Conservation (phyloP, 73 alveolate genomes). For the Paramecium sonneborni region DNA sequence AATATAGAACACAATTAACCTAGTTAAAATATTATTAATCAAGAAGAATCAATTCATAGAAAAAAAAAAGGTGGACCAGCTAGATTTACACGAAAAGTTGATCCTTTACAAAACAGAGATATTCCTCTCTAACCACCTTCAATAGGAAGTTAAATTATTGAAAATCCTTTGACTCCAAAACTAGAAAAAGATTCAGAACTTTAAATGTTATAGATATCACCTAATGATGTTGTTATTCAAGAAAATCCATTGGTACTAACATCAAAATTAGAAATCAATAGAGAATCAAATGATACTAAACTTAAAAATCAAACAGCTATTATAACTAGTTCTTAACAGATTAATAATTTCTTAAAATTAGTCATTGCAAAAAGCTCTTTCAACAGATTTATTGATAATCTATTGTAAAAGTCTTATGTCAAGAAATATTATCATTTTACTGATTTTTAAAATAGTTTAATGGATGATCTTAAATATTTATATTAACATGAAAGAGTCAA, state of each 20-base stretch:
- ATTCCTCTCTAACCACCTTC: too few relatives aligned
- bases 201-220: too few relatives aligned
- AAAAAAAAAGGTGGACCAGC: too few relatives aligned
- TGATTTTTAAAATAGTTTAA: neutral
- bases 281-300: neutral
- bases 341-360: neutral
- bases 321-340: neutral
- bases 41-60: too few relatives aligned
- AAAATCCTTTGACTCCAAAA: too few relatives aligned
- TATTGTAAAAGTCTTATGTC: neutral
- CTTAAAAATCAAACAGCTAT: neutral
- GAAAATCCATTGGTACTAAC: neutral
- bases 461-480: slow-evolving; percentile 38
- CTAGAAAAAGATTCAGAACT: too few relatives aligned
- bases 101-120: too few relatives aligned
- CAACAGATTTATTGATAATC: neutral
- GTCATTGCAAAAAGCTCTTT: slow-evolving; percentile 21
- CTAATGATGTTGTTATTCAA: too few relatives aligned
- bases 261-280: neutral
- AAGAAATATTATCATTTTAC: neutral
- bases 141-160: too few relatives aligned
- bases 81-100: too few relatives aligned
- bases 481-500: neutral
- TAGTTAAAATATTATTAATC: too few relatives aligned
- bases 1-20: too few relatives aligned